Base-by-base conservation (phyloP, 2,329 filamentous ascomycete species). In the Cryphonectria radicalis region DNA sequence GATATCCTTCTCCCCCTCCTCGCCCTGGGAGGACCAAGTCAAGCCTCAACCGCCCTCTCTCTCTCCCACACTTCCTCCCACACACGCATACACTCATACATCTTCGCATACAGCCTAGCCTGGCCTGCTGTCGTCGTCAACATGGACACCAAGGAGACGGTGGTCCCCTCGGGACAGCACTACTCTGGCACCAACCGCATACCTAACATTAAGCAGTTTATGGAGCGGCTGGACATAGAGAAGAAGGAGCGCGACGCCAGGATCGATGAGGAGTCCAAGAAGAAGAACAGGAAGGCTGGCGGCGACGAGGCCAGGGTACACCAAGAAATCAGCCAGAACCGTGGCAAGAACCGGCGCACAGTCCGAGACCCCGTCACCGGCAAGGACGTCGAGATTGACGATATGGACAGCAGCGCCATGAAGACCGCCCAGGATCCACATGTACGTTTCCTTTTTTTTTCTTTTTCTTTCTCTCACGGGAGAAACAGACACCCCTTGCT, bases 311-410 rank as follows among this genome's bases (percentile, higher is more conserved):
- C 68, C 17, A 59, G 64, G 62, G 55, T 50, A 43, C 72, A 73
- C 35, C 69, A 72, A n/a, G 71, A 76, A 35, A 79, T 75, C 71
- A 81, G 84, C 50, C 80, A 82, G 22, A 77, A 80, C 55, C 82
- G 84, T 17, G 77, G 78, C 57, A 82, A 81, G 66, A 82, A 84
- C 70, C 90, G 94, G 50, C 94, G 93, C 25, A 83, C 80, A 10
- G 95, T 97, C 62, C 94, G 92, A 0, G 95, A 98, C 79, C 95
- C 95, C 0, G 93, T 93, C 0, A 98, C 95, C 0, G 94, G 94
- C 28, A 92, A 90, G 67, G 87, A 97, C 74, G 92, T 98, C 28
- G 88, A 92, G 74, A 97, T 98, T 74, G 92, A 94, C 75, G 93
- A 93, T 76, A 85, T 91, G 68, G 86, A 91, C 63, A 84, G 66